A percentile compares a stretch with the other conserved stretches of the same genome.
Evolutionary conservation across 805 yeast genomes (phyloP).

Genomic region (Sugiyamaella smithiae): DNA sequence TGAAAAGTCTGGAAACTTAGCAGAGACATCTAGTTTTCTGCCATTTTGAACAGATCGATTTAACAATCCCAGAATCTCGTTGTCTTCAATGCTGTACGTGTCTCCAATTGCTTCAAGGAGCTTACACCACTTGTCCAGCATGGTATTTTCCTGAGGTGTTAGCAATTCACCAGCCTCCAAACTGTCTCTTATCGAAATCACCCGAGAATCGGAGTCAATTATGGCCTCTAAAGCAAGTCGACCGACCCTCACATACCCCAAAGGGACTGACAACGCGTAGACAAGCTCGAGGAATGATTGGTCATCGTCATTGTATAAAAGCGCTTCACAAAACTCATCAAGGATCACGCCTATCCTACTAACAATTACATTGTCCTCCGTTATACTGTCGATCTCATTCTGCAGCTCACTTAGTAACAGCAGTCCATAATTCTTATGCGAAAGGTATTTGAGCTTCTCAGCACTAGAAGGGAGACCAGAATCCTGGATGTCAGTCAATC

Average conservation of each 20-base stretch:
- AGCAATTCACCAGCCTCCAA: slow-evolving; percentile 18
- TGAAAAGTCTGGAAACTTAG: slow-evolving; percentile 2
- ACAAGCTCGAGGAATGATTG: slow-evolving; percentile 23
- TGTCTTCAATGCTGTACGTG: not conserved
- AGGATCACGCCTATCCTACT: slow-evolving; percentile 43
- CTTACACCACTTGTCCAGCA: slow-evolving; percentile 5
- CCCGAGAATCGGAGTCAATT: slow-evolving; percentile 18
- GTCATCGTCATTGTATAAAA: slow-evolving; percentile 34
- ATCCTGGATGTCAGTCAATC: slow-evolving; percentile 13
- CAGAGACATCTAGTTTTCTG: not conserved
- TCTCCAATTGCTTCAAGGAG: slow-evolving; percentile 21
- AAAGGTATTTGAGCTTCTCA: slow-evolving; percentile 69
- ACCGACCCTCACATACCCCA: slow-evolving; percentile 25
- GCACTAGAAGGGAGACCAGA: slow-evolving; percentile 61
- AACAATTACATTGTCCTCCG: slow-evolving; percentile 30
- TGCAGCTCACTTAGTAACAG: slow-evolving; percentile 49
- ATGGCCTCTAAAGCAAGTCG: slow-evolving; percentile 26
- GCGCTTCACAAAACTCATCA: slow-evolving; percentile 63
- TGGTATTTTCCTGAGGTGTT: slow-evolving; percentile 16
- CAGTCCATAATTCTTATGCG: slow-evolving; percentile 78
- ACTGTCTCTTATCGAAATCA: slow-evolving; percentile 16
- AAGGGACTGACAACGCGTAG: slow-evolving; percentile 16
- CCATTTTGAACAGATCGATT: not conserved
- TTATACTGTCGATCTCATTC: slow-evolving; percentile 22
- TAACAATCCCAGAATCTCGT: not conserved